Conservation (phyloP, 768 basidiomycete genomes). For the Lactarius vividus region DNA sequence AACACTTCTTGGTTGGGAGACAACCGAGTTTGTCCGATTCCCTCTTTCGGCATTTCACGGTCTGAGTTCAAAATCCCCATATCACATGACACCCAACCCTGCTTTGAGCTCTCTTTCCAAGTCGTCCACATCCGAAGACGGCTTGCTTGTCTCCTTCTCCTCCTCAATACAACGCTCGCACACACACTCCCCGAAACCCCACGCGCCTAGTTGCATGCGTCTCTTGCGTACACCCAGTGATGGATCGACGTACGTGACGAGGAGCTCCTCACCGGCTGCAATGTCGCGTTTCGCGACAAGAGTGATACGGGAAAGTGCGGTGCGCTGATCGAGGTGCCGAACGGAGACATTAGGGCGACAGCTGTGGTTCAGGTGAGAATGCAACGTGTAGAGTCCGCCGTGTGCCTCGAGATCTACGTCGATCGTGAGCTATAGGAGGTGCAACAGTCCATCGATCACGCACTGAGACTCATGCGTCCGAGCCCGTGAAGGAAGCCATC, state of each 20-base stretch:
- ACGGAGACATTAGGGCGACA: slow-evolving; percentile 80
- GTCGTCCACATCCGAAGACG: slow-evolving; percentile 40
- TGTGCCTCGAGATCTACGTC: slow-evolving; percentile 73
- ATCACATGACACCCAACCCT: slow-evolving; percentile 51
- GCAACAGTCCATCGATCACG: slow-evolving; percentile 32
- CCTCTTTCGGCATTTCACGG: not conserved
- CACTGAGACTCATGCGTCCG: slow-evolving; percentile 80
- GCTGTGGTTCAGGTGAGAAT: slow-evolving; percentile 85
- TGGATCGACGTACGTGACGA: slow-evolving; percentile 79
- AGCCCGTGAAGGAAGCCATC: slow-evolving; percentile 70
- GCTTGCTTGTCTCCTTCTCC: slow-evolving; percentile 30
- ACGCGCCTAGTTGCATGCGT: slow-evolving; percentile 54
- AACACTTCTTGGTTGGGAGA: too few species aligned
- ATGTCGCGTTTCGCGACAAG: slow-evolving; percentile 67
- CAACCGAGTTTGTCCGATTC: too few species aligned
- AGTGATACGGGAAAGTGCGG: slow-evolving; percentile 70
- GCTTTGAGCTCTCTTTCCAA: slow-evolving; percentile 62
- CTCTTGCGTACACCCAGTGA: slow-evolving; percentile 44
- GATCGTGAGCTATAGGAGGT: not conserved
- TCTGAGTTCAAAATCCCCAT: not conserved
- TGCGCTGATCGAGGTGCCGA: slow-evolving; percentile 69
- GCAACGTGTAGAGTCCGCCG: slow-evolving; percentile 81
- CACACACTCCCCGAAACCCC: slow-evolving; percentile 72
- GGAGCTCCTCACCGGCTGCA: slow-evolving; percentile 67
- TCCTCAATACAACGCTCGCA: slow-evolving; percentile 71